Evolutionary conservation across 1,284 basidiomycete species (phyloP).

Genomic region (Sparassis latifolia): DNA sequence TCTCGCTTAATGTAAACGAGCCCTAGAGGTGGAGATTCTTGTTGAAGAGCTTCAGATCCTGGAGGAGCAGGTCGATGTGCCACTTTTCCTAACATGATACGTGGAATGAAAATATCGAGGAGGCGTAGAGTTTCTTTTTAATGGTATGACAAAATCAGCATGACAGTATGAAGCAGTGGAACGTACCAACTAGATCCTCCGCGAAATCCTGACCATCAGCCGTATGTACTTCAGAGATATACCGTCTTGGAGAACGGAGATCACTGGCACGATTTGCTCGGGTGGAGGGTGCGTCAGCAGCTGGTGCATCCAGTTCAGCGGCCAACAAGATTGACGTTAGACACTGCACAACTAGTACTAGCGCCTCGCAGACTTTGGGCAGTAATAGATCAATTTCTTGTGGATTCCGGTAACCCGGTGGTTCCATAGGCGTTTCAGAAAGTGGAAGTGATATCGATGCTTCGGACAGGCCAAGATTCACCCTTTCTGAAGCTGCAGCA

Average conservation of each 20-base stretch:
- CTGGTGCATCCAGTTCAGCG: slow-evolving; percentile 31
- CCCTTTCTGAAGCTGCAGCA: neutral
- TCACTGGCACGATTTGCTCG: no score
- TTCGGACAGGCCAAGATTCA: no score
- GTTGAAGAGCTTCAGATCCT: neutral
- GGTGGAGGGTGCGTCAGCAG: no score
- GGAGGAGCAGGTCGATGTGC: slow-evolving; percentile 25
- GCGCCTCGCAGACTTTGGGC: slow-evolving; percentile 71
- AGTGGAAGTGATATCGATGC: no score
- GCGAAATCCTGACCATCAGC: slow-evolving; percentile 40
- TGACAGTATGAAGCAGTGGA: neutral
- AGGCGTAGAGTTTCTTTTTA: slow-evolving; percentile 57
- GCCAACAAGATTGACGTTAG: slow-evolving; percentile 61
- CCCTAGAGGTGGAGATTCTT: slow-evolving; percentile 36
- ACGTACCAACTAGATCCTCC: slow-evolving; percentile 56
- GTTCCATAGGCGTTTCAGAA: no score
- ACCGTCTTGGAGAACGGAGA: no score
- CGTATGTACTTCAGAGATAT: slow-evolving; percentile 8
- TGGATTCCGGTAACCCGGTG: no score
- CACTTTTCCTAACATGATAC: slow-evolving; percentile 67
- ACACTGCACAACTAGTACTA: slow-evolving; percentile 75
- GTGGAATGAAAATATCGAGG: slow-evolving; percentile 70
- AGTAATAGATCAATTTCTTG: slow-evolving; percentile 52
- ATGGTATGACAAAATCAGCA: no score
- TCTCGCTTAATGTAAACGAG: slow-evolving; percentile 81